Percentiles rank a stretch among this genome's conserved stretches.
These are phyloP conservation scores for Pterulicium gracile DNA, from an alignment of 1,284 basidiomycete species.

Conservation along the genomic window DNA sequence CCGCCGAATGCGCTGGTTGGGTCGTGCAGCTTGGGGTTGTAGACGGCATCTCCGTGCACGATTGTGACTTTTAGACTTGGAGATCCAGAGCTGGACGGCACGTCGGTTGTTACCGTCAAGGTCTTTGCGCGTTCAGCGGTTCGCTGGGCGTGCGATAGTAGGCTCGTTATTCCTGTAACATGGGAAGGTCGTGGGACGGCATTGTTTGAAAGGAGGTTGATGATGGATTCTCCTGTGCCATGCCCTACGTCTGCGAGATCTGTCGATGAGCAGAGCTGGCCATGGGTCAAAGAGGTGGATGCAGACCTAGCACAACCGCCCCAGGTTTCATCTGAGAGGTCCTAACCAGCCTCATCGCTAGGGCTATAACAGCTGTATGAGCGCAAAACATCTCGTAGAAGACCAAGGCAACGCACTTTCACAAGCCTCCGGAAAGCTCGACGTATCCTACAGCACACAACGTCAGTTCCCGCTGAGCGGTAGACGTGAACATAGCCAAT, in stretches of 20 bases:
- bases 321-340: slow-evolving; percentile 30
- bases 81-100: no score
- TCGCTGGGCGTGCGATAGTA: slow-evolving; percentile 36
- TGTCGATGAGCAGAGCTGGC: slow-evolving; percentile 5
- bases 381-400: neutral
- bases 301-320: slow-evolving; percentile 41
- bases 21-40: slow-evolving; percentile 14
- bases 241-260: slow-evolving; percentile 50
- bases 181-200: slow-evolving; percentile 34
- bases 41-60: slow-evolving; percentile 41
- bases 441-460: slow-evolving; percentile 33
- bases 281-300: neutral
- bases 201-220: slow-evolving; percentile 34
- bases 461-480: no score
- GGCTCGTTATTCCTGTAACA: slow-evolving; percentile 52
- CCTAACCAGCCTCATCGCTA: slow-evolving; percentile 40
- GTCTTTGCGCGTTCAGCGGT: slow-evolving; percentile 32
- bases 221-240: slow-evolving; percentile 60
- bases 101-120: slow-evolving; percentile 12
- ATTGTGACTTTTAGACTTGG: no score
- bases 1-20: no score
- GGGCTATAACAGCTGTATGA: slow-evolving; percentile 24
- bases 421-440: slow-evolving; percentile 47
- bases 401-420: slow-evolving; percentile 27
- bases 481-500: no score